Evolutionary conservation across 352 stramenopile species (phyloP), one percentile per base, ranked within the genome.

Genomic region (Elongisporangium prolatum): DNA sequence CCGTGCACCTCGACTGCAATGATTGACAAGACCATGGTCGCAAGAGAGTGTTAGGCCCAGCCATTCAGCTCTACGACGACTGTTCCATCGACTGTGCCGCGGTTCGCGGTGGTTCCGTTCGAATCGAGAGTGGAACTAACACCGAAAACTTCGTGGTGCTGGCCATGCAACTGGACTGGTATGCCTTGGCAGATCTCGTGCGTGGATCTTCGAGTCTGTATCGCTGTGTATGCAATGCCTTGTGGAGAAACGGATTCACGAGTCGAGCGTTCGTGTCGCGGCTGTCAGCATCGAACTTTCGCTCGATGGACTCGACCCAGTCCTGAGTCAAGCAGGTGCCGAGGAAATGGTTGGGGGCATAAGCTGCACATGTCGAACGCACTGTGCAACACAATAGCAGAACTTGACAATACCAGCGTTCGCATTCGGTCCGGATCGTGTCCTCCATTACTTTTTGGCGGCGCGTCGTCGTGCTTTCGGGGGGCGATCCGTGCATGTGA

Each of bases 41-140:
- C 53, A 0, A 86, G 62, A 16, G 54, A 63, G 49, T 88, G 77
- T 6, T 75, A 67, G 21, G 61, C 67, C 74, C 80, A 87, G 50
- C 68, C 64, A 10, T 57, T 65, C 9, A 75, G 37, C 22, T 74
- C 64, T 4, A 78, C 10, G n/a, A 78, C 53, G 10, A 78, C 56
- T 8, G 64, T 71, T 17, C 67, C 64, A 13, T 73, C 50, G 40
- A 63, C 48, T 0, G 50, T 50, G 4, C 66, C 75, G 2, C 25
- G 51, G 24, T 48, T 54, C 13, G 49, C 64, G 3, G 25, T 34
- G 10, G 67, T 56, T 0, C 64, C 25, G 18, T 64, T 34, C 2
- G 21, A 22, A 53, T 79, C 63, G 0, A 84, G 1, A 16, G 21
- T 2, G 59, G 21, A 18, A 11, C 38, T 7, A 48, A 70, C 69